Conservation (phyloP, 2,329 filamentous ascomycete genomes). For the Neoarthrinium moseri region DNA sequence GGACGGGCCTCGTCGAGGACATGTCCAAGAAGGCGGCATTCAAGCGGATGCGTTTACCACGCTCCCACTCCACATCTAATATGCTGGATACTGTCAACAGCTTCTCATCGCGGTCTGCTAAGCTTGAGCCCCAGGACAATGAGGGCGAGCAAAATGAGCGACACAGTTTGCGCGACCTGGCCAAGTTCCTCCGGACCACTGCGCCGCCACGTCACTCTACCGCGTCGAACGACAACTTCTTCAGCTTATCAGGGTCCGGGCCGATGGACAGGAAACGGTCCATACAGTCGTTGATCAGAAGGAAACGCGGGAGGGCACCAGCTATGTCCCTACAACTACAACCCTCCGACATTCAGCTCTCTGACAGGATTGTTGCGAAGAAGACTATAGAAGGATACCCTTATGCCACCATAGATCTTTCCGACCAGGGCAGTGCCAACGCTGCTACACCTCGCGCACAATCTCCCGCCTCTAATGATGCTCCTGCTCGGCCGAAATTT, state of each 20-base stretch:
- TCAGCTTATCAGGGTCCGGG: slow-evolving; percentile 11
- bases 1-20: not conserved
- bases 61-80: slow-evolving; percentile 25
- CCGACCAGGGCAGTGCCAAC: slow-evolving; percentile 5
- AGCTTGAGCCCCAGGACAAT: slow-evolving; percentile 13
- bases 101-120: slow-evolving; percentile 3
- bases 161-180: slow-evolving; percentile 18
- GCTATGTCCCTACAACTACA: slow-evolving; percentile 9
- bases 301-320: not conserved
- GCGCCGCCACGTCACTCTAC: slow-evolving; percentile 15
- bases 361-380: slow-evolving; percentile 14
- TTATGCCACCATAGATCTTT: slow-evolving; percentile 17
- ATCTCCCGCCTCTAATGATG: slow-evolving; percentile 16
- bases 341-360: slow-evolving; percentile 18
- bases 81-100: slow-evolving; percentile 18
- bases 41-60: slow-evolving; percentile 17
- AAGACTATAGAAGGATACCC: slow-evolving; percentile 15
- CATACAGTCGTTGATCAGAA: slow-evolving; percentile 15
- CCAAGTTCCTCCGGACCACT: slow-evolving; percentile 20
- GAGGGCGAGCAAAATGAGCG: slow-evolving; percentile 12
- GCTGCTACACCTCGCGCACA: slow-evolving; percentile 19
- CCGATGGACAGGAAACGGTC: slow-evolving; percentile 15
- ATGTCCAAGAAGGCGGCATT: slow-evolving; percentile 6
- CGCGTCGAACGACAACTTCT: slow-evolving; percentile 15
- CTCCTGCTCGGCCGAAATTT: not conserved